Evolutionary conservation across 371 early-diverging fungal genomes (phyloP).

Genomic region (Nematocida parisii): DNA sequence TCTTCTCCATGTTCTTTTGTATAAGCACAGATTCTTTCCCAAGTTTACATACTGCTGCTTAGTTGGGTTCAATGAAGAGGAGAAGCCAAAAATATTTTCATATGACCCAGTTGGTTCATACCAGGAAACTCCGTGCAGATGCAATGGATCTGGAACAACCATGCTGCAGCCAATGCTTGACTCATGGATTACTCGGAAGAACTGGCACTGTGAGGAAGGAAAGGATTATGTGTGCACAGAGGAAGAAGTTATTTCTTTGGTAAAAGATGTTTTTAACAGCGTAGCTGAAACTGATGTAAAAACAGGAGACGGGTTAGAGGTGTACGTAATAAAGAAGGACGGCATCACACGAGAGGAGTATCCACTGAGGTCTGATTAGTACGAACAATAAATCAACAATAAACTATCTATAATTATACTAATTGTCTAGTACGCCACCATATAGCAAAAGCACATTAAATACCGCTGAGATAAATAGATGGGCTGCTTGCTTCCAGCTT

Average conservation of each 20-base stretch:
- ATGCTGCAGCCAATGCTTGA: conserved; percentile 96
- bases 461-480: no score
- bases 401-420: background rate
- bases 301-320: conserved; percentile 92
- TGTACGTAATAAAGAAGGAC: conserved; percentile 79
- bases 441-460: no score
- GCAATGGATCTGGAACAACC: conserved; percentile 81
- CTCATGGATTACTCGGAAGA: conserved; percentile 75
- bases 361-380: conserved; percentile 75
- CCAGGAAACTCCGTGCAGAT: conserved; percentile 77
- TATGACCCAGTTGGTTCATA: conserved; percentile 94
- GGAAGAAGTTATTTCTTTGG: conserved; percentile 76
- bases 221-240: conserved; percentile 6
- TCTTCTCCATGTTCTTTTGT: conserved; percentile 84
- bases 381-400: conserved; percentile 13
- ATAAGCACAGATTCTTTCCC: conserved; percentile 86
- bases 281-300: conserved; percentile 98
- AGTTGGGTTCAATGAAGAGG: conserved; percentile 83
- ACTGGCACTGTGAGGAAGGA: conserved; percentile 64
- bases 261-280: conserved; percentile 89
- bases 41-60: conserved; percentile 86
- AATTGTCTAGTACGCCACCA: background rate
- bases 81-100: conserved; percentile 75
- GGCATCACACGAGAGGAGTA: conserved; percentile 75
- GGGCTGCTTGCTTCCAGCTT: no score